Evolutionary conservation across 495 filamentous ascomycete genomes (phyloP), one percentile per base, ranked within the genome.

Genomic region (Sporormia fimetaria): DNA sequence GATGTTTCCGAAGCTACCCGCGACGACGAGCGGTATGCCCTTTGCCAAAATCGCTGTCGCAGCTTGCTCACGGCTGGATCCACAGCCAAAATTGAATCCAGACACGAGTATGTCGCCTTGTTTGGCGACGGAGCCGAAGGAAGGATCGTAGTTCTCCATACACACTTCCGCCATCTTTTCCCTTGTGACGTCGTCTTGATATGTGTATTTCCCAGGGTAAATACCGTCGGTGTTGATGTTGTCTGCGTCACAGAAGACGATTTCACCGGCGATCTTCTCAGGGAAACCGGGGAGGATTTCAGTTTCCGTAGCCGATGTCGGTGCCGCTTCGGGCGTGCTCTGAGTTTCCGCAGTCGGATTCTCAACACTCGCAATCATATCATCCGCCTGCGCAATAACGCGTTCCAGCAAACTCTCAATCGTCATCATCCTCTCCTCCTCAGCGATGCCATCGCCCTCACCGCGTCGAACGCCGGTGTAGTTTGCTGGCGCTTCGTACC

Each of bases 11-110:
- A 94, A 90, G 61, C 79, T 86, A 8, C 84, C 86, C 0, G 82
- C 69, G 0, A 93, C 77, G 9, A 94, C 86, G 0, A 96, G 67
- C 0, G 76, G 81, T 38, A 96, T 92, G 47, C 80, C 57, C 60
- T 81, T 84, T 0, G 88, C 88, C 0, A 94, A 68, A 37, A 95
- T 81, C 0, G 87, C 78, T 0, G 88, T 94, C 0, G 87, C 86
- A 2, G 86, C 86, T 60, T 96, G 88, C 53, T 95, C 87, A 22
- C 87, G 63, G 0, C 77, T 85, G 44, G 60, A 69, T 2, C 86
- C 88, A 49, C 81, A 87, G 21, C 88, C 87, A 49, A 96, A 94
- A 67, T 93, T 94, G 67, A 80, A 93, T 6, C 87, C 87, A 0
- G 76, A 57, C 5, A 96, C 85, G 0, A 95, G 68, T 47, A 95